phyloP scores from a whole-genome alignment of 2,329 filamentous ascomycete genomes.

The Claviceps sp. region DNA sequence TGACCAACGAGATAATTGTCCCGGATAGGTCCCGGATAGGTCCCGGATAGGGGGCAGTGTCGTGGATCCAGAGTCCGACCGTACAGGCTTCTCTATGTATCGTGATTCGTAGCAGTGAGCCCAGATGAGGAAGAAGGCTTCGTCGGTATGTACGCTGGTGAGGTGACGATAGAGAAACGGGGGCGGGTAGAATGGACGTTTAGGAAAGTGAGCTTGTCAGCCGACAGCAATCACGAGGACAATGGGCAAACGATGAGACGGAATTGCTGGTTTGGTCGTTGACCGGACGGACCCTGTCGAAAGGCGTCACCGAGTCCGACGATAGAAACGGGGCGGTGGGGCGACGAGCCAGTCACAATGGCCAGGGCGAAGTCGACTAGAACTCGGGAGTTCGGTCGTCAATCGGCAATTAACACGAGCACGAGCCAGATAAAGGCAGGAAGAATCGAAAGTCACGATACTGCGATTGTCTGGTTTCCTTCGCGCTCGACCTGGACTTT shows the following conservation, averaged over 20 bases:
- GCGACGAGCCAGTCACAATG: not conserved
- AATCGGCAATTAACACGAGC: no score
- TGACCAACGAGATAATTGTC: not conserved
- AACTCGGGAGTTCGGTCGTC: no score
- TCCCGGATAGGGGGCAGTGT: not conserved
- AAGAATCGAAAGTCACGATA: no score
- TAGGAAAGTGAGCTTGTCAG: not conserved
- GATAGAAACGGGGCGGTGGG: not conserved
- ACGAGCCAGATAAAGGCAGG: no score
- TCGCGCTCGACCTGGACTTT: no score
- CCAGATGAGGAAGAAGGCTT: no score
- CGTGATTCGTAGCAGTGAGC: not conserved
- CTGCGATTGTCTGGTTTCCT: no score
- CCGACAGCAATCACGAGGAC: conserved; percentile 1
- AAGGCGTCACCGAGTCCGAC: conserved; percentile 1
- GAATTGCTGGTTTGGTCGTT: not conserved
- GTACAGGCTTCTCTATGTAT: not conserved
- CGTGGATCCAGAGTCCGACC: not conserved
- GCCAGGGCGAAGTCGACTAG: not conserved
- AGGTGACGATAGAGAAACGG: not conserved
- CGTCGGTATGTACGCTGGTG: not conserved
- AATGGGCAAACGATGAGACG: not conserved
- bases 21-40: no score
- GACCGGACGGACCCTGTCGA: not conserved
- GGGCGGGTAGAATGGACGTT: not conserved